A percentile compares a stretch with the other conserved stretches of the same genome.
These are phyloP conservation scores for Mycosarcoma mackinlayi DNA, from an alignment of 1,284 basidiomycete species.

Conservation along the genomic window DNA sequence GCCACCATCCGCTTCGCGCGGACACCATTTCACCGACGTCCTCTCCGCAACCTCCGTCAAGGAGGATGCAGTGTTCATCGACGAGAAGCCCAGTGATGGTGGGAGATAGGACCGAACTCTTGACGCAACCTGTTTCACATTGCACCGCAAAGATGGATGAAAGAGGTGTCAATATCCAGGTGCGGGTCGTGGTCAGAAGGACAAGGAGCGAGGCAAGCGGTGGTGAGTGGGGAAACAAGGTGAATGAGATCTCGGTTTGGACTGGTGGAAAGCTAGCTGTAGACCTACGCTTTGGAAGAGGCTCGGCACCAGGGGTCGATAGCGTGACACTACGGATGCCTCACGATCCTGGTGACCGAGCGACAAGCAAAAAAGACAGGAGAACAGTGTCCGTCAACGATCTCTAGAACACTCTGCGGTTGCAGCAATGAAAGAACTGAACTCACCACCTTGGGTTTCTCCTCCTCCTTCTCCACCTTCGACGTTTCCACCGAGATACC, in stretches of 20 bases:
- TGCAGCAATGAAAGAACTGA: no score
- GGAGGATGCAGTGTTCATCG: background rate
- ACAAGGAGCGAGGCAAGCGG: background rate
- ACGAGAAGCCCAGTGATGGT: conserved; percentile 17
- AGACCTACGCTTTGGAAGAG: conserved; percentile 38
- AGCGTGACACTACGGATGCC: conserved; percentile 18
- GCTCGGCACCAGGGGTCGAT: conserved; percentile 40
- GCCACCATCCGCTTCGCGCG: conserved; percentile 29
- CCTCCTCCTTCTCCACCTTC: background rate
- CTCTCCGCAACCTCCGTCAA: conserved; percentile 4
- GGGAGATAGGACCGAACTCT: conserved; percentile 27
- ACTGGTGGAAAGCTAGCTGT: background rate
- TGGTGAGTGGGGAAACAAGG: background rate
- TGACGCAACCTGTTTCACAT: conserved; percentile 15
- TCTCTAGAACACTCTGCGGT: background rate
- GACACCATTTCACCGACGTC: conserved; percentile 31
- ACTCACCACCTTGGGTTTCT: conserved; percentile 25
- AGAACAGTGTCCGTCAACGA: conserved; percentile 7
- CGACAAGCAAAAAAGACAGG: background rate
- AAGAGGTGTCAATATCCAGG: background rate
- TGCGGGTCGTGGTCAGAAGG: conserved; percentile 4
- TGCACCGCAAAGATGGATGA: background rate
- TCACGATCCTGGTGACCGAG: conserved; percentile 14
- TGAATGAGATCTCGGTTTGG: conserved; percentile 6
- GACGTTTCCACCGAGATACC: background rate